These are phyloP conservation scores for Saxispiralis lemnorum DNA, from an alignment of 495 filamentous ascomycete species.

Conservation along the genomic window DNA sequence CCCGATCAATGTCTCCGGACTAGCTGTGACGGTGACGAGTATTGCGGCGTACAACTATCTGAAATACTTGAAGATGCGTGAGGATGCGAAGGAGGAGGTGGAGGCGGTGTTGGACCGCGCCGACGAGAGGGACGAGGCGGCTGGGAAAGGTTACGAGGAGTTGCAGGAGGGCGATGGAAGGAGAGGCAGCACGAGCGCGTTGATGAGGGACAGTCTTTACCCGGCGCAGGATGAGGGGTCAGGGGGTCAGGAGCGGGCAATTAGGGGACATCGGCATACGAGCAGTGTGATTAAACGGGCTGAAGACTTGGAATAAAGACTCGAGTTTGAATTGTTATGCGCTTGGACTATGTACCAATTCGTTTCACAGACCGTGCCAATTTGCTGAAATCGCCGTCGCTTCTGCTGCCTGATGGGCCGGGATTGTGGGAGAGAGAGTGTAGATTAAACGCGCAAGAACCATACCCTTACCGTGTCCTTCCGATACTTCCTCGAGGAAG, in stretches of 20 bases:
- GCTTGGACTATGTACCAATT: too few relatives aligned
- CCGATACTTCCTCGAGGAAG: too few relatives aligned
- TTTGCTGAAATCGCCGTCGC: too few relatives aligned
- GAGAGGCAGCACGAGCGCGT: constrained; percentile 1
- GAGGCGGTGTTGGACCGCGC: constrained; percentile 4
- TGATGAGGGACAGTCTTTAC: constrained; percentile 7
- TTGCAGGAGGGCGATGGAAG: not conserved
- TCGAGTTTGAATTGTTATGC: not conserved
- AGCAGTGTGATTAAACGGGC: constrained; percentile 1
- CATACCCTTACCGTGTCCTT: too few relatives aligned
- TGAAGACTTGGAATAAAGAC: constrained; percentile 1
- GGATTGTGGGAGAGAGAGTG: too few relatives aligned
- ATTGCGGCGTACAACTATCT: constrained; percentile 89
- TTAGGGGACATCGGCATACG: not conserved
- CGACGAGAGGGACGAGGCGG: not conserved
- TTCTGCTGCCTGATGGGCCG: too few relatives aligned
- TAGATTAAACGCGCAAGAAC: too few relatives aligned
- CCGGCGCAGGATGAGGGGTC: not conserved
- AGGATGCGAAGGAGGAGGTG: constrained; percentile 21
- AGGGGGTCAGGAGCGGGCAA: too few relatives aligned
- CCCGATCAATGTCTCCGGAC: constrained; percentile 67
- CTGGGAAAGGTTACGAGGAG: not conserved
- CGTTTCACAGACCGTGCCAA: too few relatives aligned
- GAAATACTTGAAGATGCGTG: constrained; percentile 77
- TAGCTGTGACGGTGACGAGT: constrained; percentile 72